A percentile compares a stretch with the other conserved stretches of the same genome.
These are phyloP conservation scores for Coffea canephora DNA, from an alignment of 257 asterid genomes.

Conservation along the genomic window DNA sequence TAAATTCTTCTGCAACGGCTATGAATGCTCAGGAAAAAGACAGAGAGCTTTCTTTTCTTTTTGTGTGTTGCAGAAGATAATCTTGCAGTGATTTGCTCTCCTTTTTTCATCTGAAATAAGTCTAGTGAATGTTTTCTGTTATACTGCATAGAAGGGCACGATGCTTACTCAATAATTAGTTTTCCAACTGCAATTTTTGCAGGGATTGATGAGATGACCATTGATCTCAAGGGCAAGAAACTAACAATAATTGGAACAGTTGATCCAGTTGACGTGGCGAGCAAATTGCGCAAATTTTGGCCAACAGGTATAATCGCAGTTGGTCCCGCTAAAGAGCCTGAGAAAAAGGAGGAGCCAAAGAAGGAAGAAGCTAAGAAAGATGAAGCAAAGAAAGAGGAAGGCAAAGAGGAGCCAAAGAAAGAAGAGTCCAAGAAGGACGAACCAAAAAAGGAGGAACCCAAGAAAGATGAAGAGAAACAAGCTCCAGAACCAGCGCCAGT, in stretches of 20 bases:
- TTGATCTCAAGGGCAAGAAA: constrained; percentile 73
- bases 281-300: constrained; percentile 78
- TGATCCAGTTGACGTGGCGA: constrained; percentile 77
- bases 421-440: constrained; percentile 35
- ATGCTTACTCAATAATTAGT: not conserved
- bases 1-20: not conserved
- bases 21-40: not conserved
- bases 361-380: constrained; percentile 77
- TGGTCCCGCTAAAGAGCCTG: constrained; percentile 79
- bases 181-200: constrained; percentile 1
- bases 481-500: constrained; percentile 24
- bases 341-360: constrained; percentile 82
- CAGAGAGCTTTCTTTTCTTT: not conserved
- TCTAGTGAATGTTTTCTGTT: not conserved
- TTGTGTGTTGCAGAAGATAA: not conserved
- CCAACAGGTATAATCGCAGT: constrained; percentile 55
- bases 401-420: constrained; percentile 33
- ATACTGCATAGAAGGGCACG: not conserved
- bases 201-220: constrained; percentile 73
- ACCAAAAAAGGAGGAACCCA: constrained; percentile 24
- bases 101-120: not conserved
- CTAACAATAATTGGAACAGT: constrained; percentile 74
- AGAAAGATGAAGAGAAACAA: constrained; percentile 27
- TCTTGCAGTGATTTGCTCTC: not conserved
- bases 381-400: constrained; percentile 33